Evolutionary conservation across 352 stramenopile genomes (phyloP), one percentile per base, ranked within the genome.

Genomic region (Globisporangium paddicum): DNA sequence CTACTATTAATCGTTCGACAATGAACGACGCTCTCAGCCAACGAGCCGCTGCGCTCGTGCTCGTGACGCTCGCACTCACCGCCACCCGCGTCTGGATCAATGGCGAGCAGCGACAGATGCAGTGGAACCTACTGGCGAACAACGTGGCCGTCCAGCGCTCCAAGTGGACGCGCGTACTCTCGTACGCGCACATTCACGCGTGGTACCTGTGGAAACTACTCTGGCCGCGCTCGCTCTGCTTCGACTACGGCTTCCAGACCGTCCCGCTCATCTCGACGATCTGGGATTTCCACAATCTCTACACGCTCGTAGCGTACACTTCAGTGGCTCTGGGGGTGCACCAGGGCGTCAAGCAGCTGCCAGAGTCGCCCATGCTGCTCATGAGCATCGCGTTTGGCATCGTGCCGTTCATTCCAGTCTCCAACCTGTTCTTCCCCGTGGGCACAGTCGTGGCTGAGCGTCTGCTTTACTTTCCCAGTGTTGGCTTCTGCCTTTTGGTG

Each of bases 161-260:
- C 21, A 58, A 64, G 9, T 51, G 69, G 9, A 62, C 69, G 13
- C 70, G 81, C 10, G 21, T 76, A 11, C 60, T 97, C 21, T 95
- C 86, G 18, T 96, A 96, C 63, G 77, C 82, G 1, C 79, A 97
- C 62, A 73, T 95, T 7, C 89, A 97, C 51, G 82, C 73, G 3
- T 85, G 89, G 68, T 98, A 97, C 60, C 49, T 92, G 26, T 91
- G 71, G 73, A 96, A 97, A 49, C 70, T 98, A 5, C 32, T 96
- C 21, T 96, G 84, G 86, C 91, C 93, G 16, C 73, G 73, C 14
- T 79, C 73, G 64, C 70, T 98, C 5, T 87, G 72, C 55, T 98
- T 96, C 45, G 89, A 98, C 75, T 97, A 97, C 48, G 93, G 91
- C 18, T 97, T 90, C 58, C 85, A 87, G 38, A 95, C 86, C 10